Evolutionary conservation across 306 rosid species (phyloP), one percentile per base, ranked within the genome.

Genomic region (Lathyrus sativus): DNA sequence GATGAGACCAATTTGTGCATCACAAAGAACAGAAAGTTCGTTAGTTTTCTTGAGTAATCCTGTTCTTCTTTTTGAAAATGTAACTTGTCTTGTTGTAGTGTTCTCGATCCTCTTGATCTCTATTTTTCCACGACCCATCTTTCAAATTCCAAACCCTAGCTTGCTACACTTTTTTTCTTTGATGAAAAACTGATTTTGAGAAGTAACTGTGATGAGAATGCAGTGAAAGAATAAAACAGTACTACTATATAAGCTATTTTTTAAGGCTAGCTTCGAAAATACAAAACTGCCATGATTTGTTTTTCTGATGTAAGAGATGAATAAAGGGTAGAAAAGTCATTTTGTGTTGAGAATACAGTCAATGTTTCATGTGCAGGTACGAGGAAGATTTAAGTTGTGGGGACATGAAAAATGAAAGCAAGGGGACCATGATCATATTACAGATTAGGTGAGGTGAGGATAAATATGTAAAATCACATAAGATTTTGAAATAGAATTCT

Each of bases 1-100:
- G 55, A 89, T 75, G 59, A 86, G 86, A 1, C 84, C 92, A 19
- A 89, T 89, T 43, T 89, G 83, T 7, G 91, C 96, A 38, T 89
- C 96, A 33, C 96, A 89, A 0, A 89, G 79, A 10, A 89, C 88
- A 15, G 92, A 85, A n/a, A 89, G 96, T 28, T 89, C 96, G 45
- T 73, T 86, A 2, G 96, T 86, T 75, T 89, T 89, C 84, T 89
- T 89, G 19, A 89, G 11, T 8, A 89, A 69, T 0, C 96, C 90
- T 0, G 63, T 67, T 43, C 92, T 51, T 43, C 96, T 76, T 65
- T 89, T 89, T 0, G 87, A 75, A 70, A 89, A 89, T 0, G 96
- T 86, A 1, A 86, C 88, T 38, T 89, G 96, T 75, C 96, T 81
- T 3, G 83, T 77, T 50, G 88, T 86, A 11, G 71, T 80, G 77